Conservation (phyloP, 1,139 yeast species). For the Yamadazyma membranifaciens region DNA sequence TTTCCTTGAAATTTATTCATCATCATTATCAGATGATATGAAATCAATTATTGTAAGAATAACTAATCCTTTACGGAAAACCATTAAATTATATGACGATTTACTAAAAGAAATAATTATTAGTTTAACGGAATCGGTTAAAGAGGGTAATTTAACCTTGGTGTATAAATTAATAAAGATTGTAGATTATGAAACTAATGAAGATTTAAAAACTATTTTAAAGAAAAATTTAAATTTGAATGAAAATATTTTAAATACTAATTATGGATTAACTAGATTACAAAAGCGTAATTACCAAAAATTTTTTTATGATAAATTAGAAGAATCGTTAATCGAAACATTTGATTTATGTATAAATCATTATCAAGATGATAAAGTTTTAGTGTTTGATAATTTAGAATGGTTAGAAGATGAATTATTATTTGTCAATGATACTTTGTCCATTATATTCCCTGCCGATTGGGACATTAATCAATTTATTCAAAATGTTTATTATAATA, state of each 20-base stretch:
- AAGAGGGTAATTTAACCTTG: slow-evolving; percentile 64
- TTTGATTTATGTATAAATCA: slow-evolving; percentile 66
- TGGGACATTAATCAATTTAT: slow-evolving; percentile 73
- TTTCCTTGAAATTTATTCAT: slow-evolving; percentile 57
- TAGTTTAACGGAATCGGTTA: slow-evolving; percentile 66
- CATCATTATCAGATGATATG: slow-evolving; percentile 63
- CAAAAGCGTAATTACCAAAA: slow-evolving; percentile 61
- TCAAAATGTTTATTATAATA: slow-evolving; percentile 66
- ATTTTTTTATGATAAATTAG: slow-evolving; percentile 61
- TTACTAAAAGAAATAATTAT: slow-evolving; percentile 59
- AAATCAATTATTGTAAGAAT: slow-evolving; percentile 65
- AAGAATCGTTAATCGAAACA: slow-evolving; percentile 60
- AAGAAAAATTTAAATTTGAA: slow-evolving; percentile 41
- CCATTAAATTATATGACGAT: slow-evolving; percentile 64
- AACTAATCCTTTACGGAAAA: slow-evolving; percentile 47
- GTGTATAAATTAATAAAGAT: slow-evolving; percentile 73
- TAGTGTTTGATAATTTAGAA: slow-evolving; percentile 66
- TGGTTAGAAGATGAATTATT: slow-evolving; percentile 85
- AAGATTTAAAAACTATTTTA: slow-evolving; percentile 65
- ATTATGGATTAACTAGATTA: slow-evolving; percentile 39
- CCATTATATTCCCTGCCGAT: slow-evolving; percentile 58
- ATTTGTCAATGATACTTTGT: slow-evolving; percentile 58
- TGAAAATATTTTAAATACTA: slow-evolving; percentile 19
- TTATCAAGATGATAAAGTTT: slow-evolving; percentile 51
- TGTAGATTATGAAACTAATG: slow-evolving; percentile 75